These are phyloP conservation scores for Gentiana macrophylla DNA, from an alignment of 257 asterid genomes.

Conservation along the genomic window DNA sequence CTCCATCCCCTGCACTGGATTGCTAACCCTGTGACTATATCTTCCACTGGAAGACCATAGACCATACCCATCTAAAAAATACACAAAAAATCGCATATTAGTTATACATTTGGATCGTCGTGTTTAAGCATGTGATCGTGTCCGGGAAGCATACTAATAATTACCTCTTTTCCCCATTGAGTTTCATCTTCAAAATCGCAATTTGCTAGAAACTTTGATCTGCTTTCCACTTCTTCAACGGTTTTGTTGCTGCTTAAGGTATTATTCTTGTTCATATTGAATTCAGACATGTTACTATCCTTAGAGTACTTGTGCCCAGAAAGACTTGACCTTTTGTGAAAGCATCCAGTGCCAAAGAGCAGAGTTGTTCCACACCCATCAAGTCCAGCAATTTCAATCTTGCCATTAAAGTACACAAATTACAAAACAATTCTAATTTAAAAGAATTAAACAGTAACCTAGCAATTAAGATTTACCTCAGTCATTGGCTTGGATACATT, in stretches of 20 bases:
- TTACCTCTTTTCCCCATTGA: constrained; percentile 73
- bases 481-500: constrained; percentile 14
- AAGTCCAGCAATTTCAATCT: constrained; percentile 59
- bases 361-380: constrained; percentile 46
- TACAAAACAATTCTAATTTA: background rate
- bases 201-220: constrained; percentile 38
- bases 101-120: no score
- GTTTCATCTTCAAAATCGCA: constrained; percentile 65
- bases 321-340: constrained; percentile 56
- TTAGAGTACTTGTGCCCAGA: constrained; percentile 29
- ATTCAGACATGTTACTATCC: constrained; percentile 7
- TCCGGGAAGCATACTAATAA: background rate
- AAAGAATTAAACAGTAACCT: background rate
- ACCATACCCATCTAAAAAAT: constrained; percentile 61
- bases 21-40: constrained; percentile 63
- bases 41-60: constrained; percentile 78
- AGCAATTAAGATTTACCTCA: constrained; percentile 20
- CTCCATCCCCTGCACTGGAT: constrained; percentile 92
- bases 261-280: constrained; percentile 10
- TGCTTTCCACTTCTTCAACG: constrained; percentile 45
- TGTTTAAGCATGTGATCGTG: no score
- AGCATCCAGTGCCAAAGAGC: constrained; percentile 63
- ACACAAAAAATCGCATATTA: background rate
- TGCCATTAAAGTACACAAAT: background rate
- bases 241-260: constrained; percentile 8